Conservation (phyloP, 2,329 filamentous ascomycete genomes). For the Calonectria pauciramosa region DNA sequence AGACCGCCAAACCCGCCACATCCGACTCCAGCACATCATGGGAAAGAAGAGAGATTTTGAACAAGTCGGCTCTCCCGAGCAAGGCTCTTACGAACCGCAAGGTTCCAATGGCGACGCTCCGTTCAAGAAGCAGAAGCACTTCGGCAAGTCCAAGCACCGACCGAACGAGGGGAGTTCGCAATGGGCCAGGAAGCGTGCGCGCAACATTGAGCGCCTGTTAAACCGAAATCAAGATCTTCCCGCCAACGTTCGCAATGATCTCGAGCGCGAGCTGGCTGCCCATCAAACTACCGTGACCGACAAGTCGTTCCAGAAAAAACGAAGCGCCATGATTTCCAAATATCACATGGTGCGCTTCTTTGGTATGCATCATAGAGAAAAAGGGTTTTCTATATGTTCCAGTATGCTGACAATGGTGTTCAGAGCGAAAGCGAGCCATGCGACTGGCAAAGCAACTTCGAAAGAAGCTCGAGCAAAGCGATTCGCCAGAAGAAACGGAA, state of each 20-base stretch:
- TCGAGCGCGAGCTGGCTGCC: slow-evolving; percentile 79
- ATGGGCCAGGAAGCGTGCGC: slow-evolving; percentile 78
- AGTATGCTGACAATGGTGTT: slow-evolving; percentile 28
- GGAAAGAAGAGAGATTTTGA: slow-evolving; percentile 49
- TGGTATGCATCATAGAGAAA: slow-evolving; percentile 64
- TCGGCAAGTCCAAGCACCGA: slow-evolving; percentile 54
- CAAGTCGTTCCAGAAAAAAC: slow-evolving; percentile 71
- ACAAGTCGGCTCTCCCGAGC: slow-evolving; percentile 45
- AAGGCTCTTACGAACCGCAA: slow-evolving; percentile 38
- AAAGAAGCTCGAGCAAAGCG: slow-evolving; percentile 67
- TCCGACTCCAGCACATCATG: slow-evolving; percentile 38
- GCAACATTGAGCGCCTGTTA: slow-evolving; percentile 77
- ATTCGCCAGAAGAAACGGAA: slow-evolving; percentile 65
- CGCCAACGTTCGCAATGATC: slow-evolving; percentile 75
- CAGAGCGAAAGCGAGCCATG: slow-evolving; percentile 80
- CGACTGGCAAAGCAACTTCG: slow-evolving; percentile 75
- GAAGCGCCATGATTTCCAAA: slow-evolving; percentile 79
- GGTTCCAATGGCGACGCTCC: slow-evolving; percentile 32
- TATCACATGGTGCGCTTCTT: slow-evolving; percentile 91
- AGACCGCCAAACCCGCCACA: not conserved
- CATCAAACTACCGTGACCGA: slow-evolving; percentile 75
- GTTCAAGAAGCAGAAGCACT: slow-evolving; percentile 53
- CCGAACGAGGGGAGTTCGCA: slow-evolving; percentile 65
- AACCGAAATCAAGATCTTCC: slow-evolving; percentile 73
- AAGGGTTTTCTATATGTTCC: not conserved